Evolutionary conservation across 768 basidiomycete species (phyloP).

Genomic region (Lyophyllum semitale): DNA sequence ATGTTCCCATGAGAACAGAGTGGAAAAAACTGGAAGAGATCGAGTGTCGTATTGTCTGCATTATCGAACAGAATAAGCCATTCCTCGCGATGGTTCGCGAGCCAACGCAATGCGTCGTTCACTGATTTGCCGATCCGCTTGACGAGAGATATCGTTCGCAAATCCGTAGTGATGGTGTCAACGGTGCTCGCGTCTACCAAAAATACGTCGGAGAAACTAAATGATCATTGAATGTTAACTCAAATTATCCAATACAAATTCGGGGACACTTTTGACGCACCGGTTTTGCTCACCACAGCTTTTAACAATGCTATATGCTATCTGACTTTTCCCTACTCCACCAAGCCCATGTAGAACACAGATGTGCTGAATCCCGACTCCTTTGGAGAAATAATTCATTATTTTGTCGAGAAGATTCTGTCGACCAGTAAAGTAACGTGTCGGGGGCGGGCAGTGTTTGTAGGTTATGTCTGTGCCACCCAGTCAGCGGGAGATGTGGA

Average conservation of each 20-base stretch:
- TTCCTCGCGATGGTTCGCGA: neutral
- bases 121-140: neutral
- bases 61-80: slow-evolving; percentile 6
- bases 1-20: slow-evolving; percentile 2
- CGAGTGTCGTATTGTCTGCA: neutral
- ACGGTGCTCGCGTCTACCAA: neutral
- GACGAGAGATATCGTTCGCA: neutral
- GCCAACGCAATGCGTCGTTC: neutral
- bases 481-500: neutral
- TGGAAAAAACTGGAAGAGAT: neutral
- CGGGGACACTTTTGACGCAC: neutral
- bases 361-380: neutral
- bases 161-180: neutral
- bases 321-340: neutral
- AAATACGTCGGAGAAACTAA: neutral
- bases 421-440: neutral
- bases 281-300: neutral
- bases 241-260: neutral
- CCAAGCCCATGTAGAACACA: neutral
- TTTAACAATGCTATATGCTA: neutral
- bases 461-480: neutral
- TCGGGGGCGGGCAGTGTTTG: neutral
- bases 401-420: neutral
- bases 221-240: neutral
- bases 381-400: neutral